Base-by-base conservation (phyloP, 2,329 filamentous ascomycete genomes). In the Sarocladium oryzae region DNA sequence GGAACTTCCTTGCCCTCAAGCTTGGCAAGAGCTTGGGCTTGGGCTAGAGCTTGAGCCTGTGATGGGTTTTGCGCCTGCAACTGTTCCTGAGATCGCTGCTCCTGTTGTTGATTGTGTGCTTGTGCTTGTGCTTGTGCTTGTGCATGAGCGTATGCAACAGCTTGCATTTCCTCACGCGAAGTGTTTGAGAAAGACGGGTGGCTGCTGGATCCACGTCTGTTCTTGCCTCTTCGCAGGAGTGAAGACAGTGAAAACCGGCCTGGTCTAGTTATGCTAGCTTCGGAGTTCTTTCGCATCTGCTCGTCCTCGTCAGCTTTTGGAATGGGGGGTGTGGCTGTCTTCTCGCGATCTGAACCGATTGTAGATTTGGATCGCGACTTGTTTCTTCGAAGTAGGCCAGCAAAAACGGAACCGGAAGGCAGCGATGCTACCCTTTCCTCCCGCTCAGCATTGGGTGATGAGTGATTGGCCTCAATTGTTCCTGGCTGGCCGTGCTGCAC, bases 101-200 rank as follows among this genome's bases (percentile, higher is more conserved):
- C 46, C 7, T 36, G 46, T 21, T 2, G 15, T 6, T 21, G 32
- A 30, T 30, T 7, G 2, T 49, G 46, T n/a, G n/a, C n/a, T 37
- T 57, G 55, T 13, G 55, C 55, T 46, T 56, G 36, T 37, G 53
- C n/a, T 37, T 57, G 55, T 13, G 55, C 55, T 46, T 56, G 36
- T 37, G 53, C n/a, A 20, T 56, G 53, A 18, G 57, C 57, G 26
- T 58, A 58, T 10, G 61, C 59, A 7, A 59, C 64, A 11, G 66
- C 67, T 45, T 74, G 69, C 75, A 96, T 92, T 15, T 91, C 95
- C 61, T 96, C 91, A 56, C 90, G 81, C 1, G 91, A 96, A 0
- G 89, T 88, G 61, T 96, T 96, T 4, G 89, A 90, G 63, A 95
- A 93, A n/a, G 91, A 90, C 0, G 88, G 86, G 3, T 86, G 77